Conservation (phyloP, 139 green algal genomes). For the Raphidocelis subcapitata region DNA sequence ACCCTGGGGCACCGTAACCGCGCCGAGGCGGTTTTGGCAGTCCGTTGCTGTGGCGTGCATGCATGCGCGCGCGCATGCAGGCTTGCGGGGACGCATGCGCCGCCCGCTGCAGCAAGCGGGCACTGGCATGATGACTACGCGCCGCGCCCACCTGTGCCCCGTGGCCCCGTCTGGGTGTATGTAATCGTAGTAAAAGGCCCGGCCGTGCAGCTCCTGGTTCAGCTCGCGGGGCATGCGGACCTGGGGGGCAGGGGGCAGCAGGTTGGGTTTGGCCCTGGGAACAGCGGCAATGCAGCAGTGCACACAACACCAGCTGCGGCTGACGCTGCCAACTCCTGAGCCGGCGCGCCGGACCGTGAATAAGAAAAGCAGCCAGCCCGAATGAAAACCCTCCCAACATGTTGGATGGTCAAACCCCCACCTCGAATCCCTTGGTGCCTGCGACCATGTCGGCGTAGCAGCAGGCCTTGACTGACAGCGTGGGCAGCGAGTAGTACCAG, state of each 20-base stretch:
- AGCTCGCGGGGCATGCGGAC: not conserved
- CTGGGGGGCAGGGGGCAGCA: not conserved
- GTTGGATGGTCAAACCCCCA: too few relatives aligned
- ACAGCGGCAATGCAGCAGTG: too few relatives aligned
- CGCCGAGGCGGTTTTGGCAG: too few relatives aligned
- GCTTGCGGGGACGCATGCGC: too few relatives aligned
- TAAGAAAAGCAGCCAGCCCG: not conserved
- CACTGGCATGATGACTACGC: too few relatives aligned
- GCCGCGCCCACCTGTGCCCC: slow-evolving; percentile 22
- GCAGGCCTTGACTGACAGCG: slow-evolving; percentile 24
- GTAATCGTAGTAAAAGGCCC: slow-evolving; percentile 21
- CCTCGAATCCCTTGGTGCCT: slow-evolving; percentile 8
- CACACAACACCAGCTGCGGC: too few relatives aligned
- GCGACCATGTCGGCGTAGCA: slow-evolving; percentile 23
- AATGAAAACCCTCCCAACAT: not conserved
- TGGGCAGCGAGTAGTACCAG: slow-evolving; percentile 36
- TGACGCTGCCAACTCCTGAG: not conserved
- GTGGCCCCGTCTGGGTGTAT: slow-evolving; percentile 26
- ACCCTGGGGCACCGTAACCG: slow-evolving; percentile 7
- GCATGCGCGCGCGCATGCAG: too few relatives aligned
- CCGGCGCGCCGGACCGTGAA: not conserved
- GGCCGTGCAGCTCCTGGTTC: not conserved
- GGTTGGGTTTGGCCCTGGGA: too few relatives aligned
- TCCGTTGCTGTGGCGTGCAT: too few relatives aligned
- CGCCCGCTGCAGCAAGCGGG: too few relatives aligned